Conservation (phyloP, 768 basidiomycete genomes). For the Russula earlei region DNA sequence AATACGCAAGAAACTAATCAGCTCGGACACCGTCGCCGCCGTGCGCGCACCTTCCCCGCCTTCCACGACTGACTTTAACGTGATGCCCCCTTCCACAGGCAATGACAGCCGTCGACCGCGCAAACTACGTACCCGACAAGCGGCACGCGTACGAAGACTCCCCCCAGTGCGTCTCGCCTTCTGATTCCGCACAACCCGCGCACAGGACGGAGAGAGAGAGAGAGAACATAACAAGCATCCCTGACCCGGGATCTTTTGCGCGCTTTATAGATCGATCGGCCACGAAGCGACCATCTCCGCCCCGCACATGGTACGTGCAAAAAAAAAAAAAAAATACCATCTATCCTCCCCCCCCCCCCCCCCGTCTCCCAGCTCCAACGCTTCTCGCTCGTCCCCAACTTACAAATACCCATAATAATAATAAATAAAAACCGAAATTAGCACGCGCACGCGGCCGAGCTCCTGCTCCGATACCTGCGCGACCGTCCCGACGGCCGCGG, state of each 20-base stretch:
- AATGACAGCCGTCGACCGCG: slow-evolving; percentile 39
- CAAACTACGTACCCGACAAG: slow-evolving; percentile 34
- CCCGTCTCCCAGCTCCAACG: background rate
- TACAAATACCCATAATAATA: too few species aligned
- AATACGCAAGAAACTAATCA: slow-evolving; percentile 41
- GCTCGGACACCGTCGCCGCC: slow-evolving; percentile 42
- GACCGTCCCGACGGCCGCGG: slow-evolving; percentile 34
- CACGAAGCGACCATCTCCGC: slow-evolving; percentile 90
- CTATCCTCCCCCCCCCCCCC: too few species aligned
- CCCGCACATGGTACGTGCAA: slow-evolving; percentile 44
- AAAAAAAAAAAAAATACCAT: too few species aligned
- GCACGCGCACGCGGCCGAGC: slow-evolving; percentile 82
- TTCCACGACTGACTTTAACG: background rate
- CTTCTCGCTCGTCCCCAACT: too few species aligned
- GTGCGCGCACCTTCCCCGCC: slow-evolving; percentile 31
- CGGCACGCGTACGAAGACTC: slow-evolving; percentile 40
- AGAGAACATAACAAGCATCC: background rate
- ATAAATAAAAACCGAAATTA: slow-evolving; percentile 21
- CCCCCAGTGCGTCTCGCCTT: slow-evolving; percentile 31
- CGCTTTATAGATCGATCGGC: slow-evolving; percentile 60
- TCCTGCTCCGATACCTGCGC: slow-evolving; percentile 61
- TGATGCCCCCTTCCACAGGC: slow-evolving; percentile 25
- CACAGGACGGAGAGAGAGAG: background rate
- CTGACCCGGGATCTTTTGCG: too few species aligned
- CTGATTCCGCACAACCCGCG: too few species aligned